Conservation (phyloP, 2,329 filamentous ascomycete genomes). For the Coniochaeta sp. region DNA sequence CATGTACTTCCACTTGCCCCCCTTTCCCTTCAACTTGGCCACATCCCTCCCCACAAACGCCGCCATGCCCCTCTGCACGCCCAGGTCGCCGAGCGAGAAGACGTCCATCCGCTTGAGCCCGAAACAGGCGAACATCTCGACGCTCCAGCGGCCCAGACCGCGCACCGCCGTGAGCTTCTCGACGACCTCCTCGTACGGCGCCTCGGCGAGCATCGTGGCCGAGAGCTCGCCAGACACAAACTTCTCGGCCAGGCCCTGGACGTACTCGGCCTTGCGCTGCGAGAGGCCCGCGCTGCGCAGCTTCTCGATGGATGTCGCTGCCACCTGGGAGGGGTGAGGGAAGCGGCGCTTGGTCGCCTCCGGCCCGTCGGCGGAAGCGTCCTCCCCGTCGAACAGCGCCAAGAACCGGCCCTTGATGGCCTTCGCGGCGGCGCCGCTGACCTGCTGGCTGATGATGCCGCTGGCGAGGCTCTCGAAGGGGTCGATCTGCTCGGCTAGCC, state of each 20-base stretch:
- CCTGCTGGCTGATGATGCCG: constrained; percentile 93
- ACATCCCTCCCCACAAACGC: constrained; percentile 78
- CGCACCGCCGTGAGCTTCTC: constrained; percentile 76
- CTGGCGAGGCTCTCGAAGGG: constrained; percentile 78
- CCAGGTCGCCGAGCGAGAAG: constrained; percentile 84
- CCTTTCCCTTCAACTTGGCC: constrained; percentile 67
- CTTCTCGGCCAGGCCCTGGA: constrained; percentile 75
- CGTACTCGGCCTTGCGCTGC: constrained; percentile 92
- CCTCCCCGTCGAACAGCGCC: constrained; percentile 51
- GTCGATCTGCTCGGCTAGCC: constrained; percentile 77
- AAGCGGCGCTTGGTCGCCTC: constrained; percentile 36
- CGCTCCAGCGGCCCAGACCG: constrained; percentile 82
- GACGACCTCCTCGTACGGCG: constrained; percentile 79
- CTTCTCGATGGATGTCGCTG: constrained; percentile 50
- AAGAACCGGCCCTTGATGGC: constrained; percentile 86
- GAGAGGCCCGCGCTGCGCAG: constrained; percentile 84
- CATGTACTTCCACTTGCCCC: constrained; percentile 98
- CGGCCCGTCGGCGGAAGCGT: not conserved
- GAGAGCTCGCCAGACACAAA: constrained; percentile 70
- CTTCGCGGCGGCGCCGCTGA: constrained; percentile 83
- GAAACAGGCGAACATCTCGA: constrained; percentile 98
- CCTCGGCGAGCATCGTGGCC: constrained; percentile 66
- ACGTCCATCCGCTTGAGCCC: constrained; percentile 92
- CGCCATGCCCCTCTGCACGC: constrained; percentile 92
- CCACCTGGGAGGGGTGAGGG: constrained; percentile 69